These are phyloP conservation scores for Neobulgaria alba DNA, from an alignment of 2,329 filamentous ascomycete genomes.

Conservation along the genomic window DNA sequence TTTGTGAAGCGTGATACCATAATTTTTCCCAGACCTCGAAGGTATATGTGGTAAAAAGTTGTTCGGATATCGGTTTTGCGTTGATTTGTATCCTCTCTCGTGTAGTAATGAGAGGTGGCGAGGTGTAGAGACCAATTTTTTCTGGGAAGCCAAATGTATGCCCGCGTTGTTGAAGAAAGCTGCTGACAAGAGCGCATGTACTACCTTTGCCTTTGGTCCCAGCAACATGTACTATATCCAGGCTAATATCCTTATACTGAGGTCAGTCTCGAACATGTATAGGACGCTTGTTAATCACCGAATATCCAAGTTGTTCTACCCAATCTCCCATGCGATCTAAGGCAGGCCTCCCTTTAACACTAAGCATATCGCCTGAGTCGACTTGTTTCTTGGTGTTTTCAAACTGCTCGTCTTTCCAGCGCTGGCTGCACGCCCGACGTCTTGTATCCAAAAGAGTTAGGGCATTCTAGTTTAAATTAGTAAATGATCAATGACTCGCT, in stretches of 20 bases:
- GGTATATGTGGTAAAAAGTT: conserved; percentile 52
- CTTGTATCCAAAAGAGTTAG: neutral
- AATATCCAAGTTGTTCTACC: conserved; percentile 1
- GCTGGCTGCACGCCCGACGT: neutral
- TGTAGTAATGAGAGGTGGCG: conserved; percentile 56
- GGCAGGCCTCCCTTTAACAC: neutral
- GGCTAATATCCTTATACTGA: conserved; percentile 11
- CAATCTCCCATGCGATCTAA: neutral
- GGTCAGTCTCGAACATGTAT: neutral
- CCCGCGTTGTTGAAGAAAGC: conserved; percentile 47
- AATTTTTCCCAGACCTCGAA: conserved; percentile 56
- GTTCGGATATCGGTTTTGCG: conserved; percentile 45
- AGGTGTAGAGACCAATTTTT: conserved; percentile 53
- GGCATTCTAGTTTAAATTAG: neutral
- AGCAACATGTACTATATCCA: conserved; percentile 60
- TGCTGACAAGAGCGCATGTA: conserved; percentile 57
- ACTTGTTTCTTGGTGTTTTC: neutral
- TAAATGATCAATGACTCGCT: neutral
- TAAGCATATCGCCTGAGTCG: neutral
- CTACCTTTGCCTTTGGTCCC: conserved; percentile 68
- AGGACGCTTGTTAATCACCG: neutral
- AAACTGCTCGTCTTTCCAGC: neutral
- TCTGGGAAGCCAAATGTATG: conserved; percentile 16
- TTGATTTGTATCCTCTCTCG: conserved; percentile 57
- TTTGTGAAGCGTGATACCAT: neutral